Conservation (phyloP, 352 stramenopile species). For the Globisporangium nagaii region DNA sequence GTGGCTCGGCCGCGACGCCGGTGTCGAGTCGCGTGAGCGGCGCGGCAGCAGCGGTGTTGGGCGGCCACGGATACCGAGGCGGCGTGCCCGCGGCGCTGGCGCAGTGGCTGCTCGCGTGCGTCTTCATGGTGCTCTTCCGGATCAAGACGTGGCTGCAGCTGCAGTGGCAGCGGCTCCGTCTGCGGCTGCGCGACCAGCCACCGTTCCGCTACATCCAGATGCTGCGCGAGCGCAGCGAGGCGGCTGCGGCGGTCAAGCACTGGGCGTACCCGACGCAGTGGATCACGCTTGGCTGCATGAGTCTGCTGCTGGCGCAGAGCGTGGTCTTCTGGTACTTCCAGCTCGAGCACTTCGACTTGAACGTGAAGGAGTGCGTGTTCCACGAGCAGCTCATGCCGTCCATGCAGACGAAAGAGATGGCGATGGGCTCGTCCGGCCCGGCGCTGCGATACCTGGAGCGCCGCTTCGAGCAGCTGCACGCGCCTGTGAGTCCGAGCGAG, state of each 20-base stretch:
- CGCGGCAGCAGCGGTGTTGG: not conserved
- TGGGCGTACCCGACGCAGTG: constrained; percentile 66
- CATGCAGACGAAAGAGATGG: constrained; percentile 17
- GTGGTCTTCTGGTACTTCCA: constrained; percentile 48
- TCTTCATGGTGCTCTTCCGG: constrained; percentile 14
- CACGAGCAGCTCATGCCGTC: constrained; percentile 38
- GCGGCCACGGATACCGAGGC: constrained; percentile 1
- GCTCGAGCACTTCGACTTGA: constrained; percentile 35
- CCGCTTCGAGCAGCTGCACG: constrained; percentile 60
- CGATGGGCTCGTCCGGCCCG: constrained; percentile 14
- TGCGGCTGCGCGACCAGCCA: constrained; percentile 19
- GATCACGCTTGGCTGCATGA: constrained; percentile 50
- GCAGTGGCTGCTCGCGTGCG: constrained; percentile 11
- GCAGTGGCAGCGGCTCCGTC: constrained; percentile 20
- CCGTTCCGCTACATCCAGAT: constrained; percentile 8
- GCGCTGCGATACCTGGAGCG: constrained; percentile 47
- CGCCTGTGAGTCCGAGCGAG: constrained; percentile 14
- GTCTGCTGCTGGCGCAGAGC: constrained; percentile 39
- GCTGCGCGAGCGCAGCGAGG: constrained; percentile 5
- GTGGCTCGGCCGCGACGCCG: not conserved
- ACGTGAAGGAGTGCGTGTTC: constrained; percentile 67
- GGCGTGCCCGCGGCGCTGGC: constrained; percentile 9
- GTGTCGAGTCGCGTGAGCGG: not conserved
- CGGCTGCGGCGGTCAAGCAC: constrained; percentile 34
- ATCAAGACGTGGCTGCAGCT: constrained; percentile 19